phyloP scores from a whole-genome alignment of 2,329 filamentous ascomycete genomes.

The Colletotrichum sp. region DNA sequence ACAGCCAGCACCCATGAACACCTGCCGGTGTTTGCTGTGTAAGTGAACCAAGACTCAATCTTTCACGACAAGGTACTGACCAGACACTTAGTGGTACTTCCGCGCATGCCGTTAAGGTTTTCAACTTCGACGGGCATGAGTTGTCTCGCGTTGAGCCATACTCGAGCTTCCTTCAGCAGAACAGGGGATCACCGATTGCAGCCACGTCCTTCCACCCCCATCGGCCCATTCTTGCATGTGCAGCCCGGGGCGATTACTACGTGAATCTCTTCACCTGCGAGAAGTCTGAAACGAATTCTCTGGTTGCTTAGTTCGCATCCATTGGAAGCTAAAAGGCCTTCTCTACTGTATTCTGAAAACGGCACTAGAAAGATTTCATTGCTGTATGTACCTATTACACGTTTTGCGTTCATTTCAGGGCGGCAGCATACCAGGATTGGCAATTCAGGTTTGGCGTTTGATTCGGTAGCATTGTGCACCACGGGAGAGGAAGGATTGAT shows the following conservation, averaged over 20 bases:
- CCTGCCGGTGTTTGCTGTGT: constrained; percentile 93
- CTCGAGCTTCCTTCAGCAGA: constrained; percentile 84
- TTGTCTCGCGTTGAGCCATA: constrained; percentile 89
- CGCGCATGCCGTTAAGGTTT: constrained; percentile 86
- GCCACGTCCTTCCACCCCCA: constrained; percentile 96
- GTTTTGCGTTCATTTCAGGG: constrained; percentile 1
- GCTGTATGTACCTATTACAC: constrained; percentile 7
- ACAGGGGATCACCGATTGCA: constrained; percentile 81
- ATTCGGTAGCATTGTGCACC: background rate
- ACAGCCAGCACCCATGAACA: constrained; percentile 95
- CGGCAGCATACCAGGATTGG: constrained; percentile 12
- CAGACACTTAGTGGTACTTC: constrained; percentile 75
- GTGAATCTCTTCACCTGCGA: constrained; percentile 86
- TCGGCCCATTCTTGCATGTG: constrained; percentile 86
- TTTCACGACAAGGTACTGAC: constrained; percentile 28
- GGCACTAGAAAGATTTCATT: background rate
- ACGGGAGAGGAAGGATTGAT: background rate
- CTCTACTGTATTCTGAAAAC: background rate
- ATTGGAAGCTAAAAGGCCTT: background rate
- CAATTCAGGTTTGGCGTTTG: constrained; percentile 11
- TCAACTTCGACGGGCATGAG: constrained; percentile 82
- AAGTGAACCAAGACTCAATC: constrained; percentile 47
- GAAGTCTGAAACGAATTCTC: constrained; percentile 39
- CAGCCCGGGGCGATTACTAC: constrained; percentile 85
- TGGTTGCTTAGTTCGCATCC: constrained; percentile 11